phyloP scores from a whole-genome alignment of 805 yeast species.

The Kodamaea neixiangensis region DNA sequence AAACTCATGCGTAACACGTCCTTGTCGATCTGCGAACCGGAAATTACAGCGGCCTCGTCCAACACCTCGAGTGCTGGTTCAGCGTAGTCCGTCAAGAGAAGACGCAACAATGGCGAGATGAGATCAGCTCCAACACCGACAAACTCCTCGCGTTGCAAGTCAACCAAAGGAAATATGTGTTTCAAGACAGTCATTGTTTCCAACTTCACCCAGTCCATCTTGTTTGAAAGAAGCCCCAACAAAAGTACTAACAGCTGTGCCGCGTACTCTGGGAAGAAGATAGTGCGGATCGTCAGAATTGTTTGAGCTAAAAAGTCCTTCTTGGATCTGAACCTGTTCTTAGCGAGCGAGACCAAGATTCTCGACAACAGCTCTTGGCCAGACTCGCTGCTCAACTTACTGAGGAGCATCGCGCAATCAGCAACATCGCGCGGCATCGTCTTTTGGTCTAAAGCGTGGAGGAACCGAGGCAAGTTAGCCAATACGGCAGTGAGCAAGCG shows the following conservation, averaged over 20 bases:
- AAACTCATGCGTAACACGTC: slow-evolving; percentile 90
- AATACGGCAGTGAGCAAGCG: slow-evolving; percentile 72
- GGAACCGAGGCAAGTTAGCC: slow-evolving; percentile 79
- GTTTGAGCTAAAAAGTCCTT: slow-evolving; percentile 85
- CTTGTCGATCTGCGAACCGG: slow-evolving; percentile 88
- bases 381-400: slow-evolving; percentile 59
- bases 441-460: slow-evolving; percentile 69
- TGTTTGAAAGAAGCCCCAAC: slow-evolving; percentile 78
- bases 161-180: slow-evolving; percentile 73
- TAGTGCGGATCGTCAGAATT: slow-evolving; percentile 63
- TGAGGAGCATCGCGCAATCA: slow-evolving; percentile 47
- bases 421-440: slow-evolving; percentile 50
- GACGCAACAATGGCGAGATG: slow-evolving; percentile 82
- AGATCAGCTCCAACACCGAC: slow-evolving; percentile 92
- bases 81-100: slow-evolving; percentile 81
- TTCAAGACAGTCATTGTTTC: slow-evolving; percentile 80
- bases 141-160: slow-evolving; percentile 75
- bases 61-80: slow-evolving; percentile 86
- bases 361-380: slow-evolving; percentile 63
- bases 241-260: slow-evolving; percentile 75
- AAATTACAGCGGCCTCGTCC: slow-evolving; percentile 80
- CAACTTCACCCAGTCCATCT: slow-evolving; percentile 71
- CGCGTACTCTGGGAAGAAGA: slow-evolving; percentile 72
- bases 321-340: slow-evolving; percentile 82
- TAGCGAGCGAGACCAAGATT: slow-evolving; percentile 73